phyloP scores from a whole-genome alignment of 257 asterid species.

The Forsythia suspensa region DNA sequence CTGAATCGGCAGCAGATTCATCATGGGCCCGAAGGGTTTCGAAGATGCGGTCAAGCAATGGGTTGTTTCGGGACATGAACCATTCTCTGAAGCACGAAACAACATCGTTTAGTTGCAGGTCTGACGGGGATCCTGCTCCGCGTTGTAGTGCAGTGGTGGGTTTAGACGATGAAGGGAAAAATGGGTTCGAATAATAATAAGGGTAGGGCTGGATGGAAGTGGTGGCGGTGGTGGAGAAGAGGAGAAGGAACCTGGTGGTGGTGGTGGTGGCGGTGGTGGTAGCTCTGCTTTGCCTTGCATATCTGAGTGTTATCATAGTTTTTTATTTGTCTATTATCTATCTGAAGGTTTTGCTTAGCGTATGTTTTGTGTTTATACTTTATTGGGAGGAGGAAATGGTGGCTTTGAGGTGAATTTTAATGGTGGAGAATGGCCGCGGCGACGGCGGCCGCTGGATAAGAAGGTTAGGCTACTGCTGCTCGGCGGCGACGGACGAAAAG shows the following conservation, averaged over 20 bases:
- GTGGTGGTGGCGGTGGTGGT: conserved; percentile 20
- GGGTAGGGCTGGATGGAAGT: background rate
- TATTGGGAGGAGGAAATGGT: background rate
- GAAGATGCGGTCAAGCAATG: conserved; percentile 50
- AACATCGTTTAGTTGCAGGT: conserved; percentile 25
- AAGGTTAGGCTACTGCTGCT: background rate
- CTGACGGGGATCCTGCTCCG: conserved; percentile 22
- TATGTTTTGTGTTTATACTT: background rate
- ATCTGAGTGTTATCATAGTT: conserved; percentile 29
- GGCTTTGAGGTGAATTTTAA: background rate
- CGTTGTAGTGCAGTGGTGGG: background rate
- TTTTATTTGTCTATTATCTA: background rate
- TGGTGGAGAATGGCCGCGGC: background rate
- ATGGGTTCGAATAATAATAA: conserved; percentile 2
- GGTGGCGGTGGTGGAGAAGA: conserved; percentile 15
- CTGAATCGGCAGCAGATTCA: conserved; percentile 40
- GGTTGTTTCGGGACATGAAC: conserved; percentile 60
- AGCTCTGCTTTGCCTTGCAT: conserved; percentile 38
- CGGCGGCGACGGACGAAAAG: background rate
- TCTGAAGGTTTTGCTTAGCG: too few species aligned
- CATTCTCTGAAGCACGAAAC: conserved; percentile 56
- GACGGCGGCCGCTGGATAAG: background rate
- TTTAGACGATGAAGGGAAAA: conserved; percentile 1
- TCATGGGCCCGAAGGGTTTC: conserved; percentile 55
- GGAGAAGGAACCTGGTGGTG: conserved; percentile 4